phyloP scores from a whole-genome alignment of 2,329 filamentous ascomycete genomes.

The Penicillium sp. region DNA sequence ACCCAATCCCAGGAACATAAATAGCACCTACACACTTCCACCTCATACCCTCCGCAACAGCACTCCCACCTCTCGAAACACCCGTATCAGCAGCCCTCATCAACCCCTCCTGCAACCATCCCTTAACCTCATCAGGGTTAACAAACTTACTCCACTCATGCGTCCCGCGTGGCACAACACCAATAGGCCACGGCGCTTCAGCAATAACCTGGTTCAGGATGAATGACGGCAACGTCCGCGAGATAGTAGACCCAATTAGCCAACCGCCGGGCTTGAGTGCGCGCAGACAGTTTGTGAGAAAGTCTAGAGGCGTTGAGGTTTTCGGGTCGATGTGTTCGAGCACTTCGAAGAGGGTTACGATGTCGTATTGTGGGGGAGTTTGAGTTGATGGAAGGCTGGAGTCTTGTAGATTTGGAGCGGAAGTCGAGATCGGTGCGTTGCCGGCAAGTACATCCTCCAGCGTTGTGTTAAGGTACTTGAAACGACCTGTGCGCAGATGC shows the following conservation, averaged over 20 bases:
- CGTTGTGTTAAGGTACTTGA: conserved; percentile 72
- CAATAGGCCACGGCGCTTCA: conserved; percentile 66
- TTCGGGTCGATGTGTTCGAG: conserved; percentile 86
- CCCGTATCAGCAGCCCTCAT: conserved; percentile 50
- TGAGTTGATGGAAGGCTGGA: background rate
- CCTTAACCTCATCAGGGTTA: conserved; percentile 68
- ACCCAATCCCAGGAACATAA: conserved; percentile 86
- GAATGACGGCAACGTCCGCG: conserved; percentile 84
- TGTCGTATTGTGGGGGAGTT: conserved; percentile 57
- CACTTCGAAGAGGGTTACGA: conserved; percentile 90
- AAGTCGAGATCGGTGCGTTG: conserved; percentile 1
- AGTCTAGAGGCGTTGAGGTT: conserved; percentile 67
- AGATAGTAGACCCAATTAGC: conserved; percentile 89
- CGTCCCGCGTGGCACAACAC: conserved; percentile 86
- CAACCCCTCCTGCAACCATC: conserved; percentile 42
- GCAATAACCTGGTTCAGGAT: conserved; percentile 89
- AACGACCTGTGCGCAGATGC: conserved; percentile 50
- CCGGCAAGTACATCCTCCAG: conserved; percentile 58
- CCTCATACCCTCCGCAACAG: conserved; percentile 36
- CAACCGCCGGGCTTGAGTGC: conserved; percentile 89
- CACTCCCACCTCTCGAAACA: conserved; percentile 23
- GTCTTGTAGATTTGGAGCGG: background rate
- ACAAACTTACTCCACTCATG: conserved; percentile 98
- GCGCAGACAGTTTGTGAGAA: conserved; percentile 53
- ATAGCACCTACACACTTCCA: conserved; percentile 78